phyloP scores from a whole-genome alignment of 257 asterid genomes.

The Nicotiana tabacum region DNA sequence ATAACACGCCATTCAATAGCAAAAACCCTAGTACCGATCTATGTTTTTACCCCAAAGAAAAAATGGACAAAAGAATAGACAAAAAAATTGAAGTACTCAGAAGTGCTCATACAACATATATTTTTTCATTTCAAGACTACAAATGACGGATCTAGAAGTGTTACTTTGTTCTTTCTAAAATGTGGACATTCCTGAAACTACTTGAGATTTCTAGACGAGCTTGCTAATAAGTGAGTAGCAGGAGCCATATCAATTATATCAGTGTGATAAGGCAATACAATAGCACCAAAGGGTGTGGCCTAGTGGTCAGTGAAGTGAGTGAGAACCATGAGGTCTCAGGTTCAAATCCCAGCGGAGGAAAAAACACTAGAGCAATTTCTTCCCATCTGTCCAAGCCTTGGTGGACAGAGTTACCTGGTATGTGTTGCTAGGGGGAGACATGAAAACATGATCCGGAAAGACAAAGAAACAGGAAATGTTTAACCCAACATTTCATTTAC shows the following conservation, averaged over 20 bases:
- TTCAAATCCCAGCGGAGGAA: too few species aligned
- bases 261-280: not conserved
- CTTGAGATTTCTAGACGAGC: not conserved
- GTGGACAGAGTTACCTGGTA: too few species aligned
- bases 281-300: not conserved
- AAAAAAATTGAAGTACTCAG: not conserved
- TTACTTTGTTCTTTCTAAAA: not conserved
- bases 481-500: not conserved
- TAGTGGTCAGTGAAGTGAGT: too few species aligned
- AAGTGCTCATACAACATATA: not conserved
- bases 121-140: not conserved
- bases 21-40: not conserved
- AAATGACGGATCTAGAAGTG: not conserved
- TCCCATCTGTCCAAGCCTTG: too few species aligned
- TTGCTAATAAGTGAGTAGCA: not conserved
- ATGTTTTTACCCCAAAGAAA: not conserved
- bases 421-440: not conserved
- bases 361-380: too few species aligned
- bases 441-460: not conserved
- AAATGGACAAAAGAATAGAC: not conserved
- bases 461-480: not conserved
- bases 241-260: not conserved
- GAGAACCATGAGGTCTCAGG: too few species aligned
- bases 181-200: not conserved
- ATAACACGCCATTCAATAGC: not conserved